Percentiles rank a stretch among this genome's conserved stretches.
phyloP scores from a whole-genome alignment of 441 rosid species.

The Pelargonium fulgidum region DNA sequence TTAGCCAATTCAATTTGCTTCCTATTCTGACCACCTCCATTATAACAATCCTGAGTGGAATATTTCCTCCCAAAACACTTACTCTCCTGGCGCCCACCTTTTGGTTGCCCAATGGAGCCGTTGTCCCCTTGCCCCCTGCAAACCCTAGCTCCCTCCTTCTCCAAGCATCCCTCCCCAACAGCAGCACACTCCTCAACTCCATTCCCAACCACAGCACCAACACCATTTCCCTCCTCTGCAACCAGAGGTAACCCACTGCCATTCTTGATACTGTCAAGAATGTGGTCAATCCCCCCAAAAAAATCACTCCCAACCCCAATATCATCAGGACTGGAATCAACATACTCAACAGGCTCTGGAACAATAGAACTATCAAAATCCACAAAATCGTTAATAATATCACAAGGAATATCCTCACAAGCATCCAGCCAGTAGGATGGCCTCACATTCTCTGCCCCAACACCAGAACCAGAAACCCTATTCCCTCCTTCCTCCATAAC shows the following conservation, averaged over 20 bases:
- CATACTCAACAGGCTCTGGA: constrained; percentile 38
- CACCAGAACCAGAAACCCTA: constrained; percentile 39
- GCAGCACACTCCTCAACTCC: constrained; percentile 23
- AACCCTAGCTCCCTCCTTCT: constrained; percentile 22
- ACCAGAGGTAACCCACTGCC: constrained; percentile 57
- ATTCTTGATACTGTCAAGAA: constrained; percentile 78
- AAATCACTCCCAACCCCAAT: constrained; percentile 42
- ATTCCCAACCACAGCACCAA: constrained; percentile 18
- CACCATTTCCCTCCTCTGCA: background rate
- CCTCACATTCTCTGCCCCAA: constrained; percentile 25
- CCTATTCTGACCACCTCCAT: constrained; percentile 13
- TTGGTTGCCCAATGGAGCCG: constrained; percentile 21
- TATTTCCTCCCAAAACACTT: constrained; percentile 21
- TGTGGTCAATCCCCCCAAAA: constrained; percentile 92
- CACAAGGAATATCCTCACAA: constrained; percentile 72
- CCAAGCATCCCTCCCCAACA: constrained; percentile 23
- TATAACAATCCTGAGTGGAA: constrained; percentile 20
- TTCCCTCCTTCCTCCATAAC: constrained; percentile 49
- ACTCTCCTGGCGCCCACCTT: constrained; percentile 20
- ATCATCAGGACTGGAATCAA: constrained; percentile 33
- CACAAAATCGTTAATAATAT: constrained; percentile 58
- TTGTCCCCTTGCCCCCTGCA: constrained; percentile 20
- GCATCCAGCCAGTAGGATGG: constrained; percentile 93
- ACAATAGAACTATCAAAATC: constrained; percentile 54
- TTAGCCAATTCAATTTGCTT: constrained; percentile 1